A percentile compares a stretch with the other conserved stretches of the same genome.
Conservation (phyloP, 805 yeast genomes). For the Wickerhamiella vanderwaltii region DNA sequence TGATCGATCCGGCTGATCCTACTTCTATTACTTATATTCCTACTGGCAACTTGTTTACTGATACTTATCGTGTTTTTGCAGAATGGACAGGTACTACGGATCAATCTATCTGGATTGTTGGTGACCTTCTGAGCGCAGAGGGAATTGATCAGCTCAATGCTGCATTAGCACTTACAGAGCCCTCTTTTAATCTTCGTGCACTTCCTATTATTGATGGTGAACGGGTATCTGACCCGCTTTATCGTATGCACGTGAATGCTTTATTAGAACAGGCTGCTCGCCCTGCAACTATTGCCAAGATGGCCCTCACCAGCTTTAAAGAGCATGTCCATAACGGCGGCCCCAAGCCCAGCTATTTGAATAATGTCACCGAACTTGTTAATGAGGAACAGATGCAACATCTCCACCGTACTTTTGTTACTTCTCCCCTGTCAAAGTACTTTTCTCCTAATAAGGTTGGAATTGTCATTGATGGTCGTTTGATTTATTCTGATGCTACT, state of each 20-base stretch:
- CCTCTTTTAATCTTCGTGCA: not conserved
- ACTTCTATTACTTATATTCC: constrained; percentile 26
- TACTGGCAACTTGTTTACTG: constrained; percentile 9
- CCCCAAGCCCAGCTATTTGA: constrained; percentile 8
- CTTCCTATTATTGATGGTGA: constrained; percentile 4
- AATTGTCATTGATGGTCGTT: constrained; percentile 18
- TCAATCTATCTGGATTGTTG: constrained; percentile 41
- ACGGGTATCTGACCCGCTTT: not conserved
- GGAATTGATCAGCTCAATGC: constrained; percentile 36
- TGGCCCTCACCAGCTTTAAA: constrained; percentile 4
- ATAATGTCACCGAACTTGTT: constrained; percentile 1
- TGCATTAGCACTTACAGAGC: constrained; percentile 23
- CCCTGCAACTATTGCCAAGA: constrained; percentile 8
- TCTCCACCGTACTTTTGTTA: constrained; percentile 3
- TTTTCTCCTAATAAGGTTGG: constrained; percentile 3
- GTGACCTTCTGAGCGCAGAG: constrained; percentile 35
- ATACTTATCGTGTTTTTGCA: constrained; percentile 3
- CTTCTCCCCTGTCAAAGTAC: not conserved
- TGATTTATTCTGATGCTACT: not conserved
- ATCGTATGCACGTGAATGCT: constrained; percentile 7
- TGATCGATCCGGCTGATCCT: constrained; percentile 39
- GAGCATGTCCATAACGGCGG: constrained; percentile 3
- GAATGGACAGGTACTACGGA: not conserved
- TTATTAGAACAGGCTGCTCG: constrained; percentile 6
- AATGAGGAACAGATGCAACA: constrained; percentile 1